A percentile compares a stretch with the other conserved stretches of the same genome.
Conservation (phyloP, 192 early-diverging fungal genomes). For the Backusella tuberculispora region DNA sequence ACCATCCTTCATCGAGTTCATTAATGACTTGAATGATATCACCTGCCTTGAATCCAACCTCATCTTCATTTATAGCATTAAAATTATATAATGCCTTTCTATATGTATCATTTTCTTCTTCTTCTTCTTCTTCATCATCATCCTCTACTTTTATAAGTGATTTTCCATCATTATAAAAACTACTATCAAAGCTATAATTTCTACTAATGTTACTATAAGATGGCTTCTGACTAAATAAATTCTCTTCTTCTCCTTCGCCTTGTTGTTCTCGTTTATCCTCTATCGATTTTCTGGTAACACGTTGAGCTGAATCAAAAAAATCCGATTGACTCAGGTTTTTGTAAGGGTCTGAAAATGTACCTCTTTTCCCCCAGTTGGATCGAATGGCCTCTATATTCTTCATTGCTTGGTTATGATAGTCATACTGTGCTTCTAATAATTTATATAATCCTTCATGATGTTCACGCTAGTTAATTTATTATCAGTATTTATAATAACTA, state of each 20-base stretch:
- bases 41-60: conserved; percentile 80
- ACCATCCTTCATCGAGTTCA: conserved; percentile 95
- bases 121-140: neutral
- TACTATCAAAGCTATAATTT: neutral
- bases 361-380: conserved; percentile 7
- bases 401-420: conserved; percentile 26
- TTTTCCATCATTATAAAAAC: conserved; percentile 18
- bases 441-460: conserved; percentile 33
- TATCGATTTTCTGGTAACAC: neutral
- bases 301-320: neutral
- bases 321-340: neutral
- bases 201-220: neutral
- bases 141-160: neutral
- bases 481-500: neutral
- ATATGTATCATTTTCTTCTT: conserved; percentile 53
- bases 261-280: too few relatives aligned
- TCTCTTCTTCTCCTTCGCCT: neutral
- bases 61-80: conserved; percentile 76
- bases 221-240: neutral
- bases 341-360: neutral
- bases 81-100: conserved; percentile 81
- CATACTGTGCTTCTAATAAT: conserved; percentile 40
- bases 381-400: conserved; percentile 21
- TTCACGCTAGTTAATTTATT: conserved; percentile 30
- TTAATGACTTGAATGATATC: conserved; percentile 87